Base-by-base conservation (phyloP, 352 stramenopile species). In the Globisporangium parvum region DNA sequence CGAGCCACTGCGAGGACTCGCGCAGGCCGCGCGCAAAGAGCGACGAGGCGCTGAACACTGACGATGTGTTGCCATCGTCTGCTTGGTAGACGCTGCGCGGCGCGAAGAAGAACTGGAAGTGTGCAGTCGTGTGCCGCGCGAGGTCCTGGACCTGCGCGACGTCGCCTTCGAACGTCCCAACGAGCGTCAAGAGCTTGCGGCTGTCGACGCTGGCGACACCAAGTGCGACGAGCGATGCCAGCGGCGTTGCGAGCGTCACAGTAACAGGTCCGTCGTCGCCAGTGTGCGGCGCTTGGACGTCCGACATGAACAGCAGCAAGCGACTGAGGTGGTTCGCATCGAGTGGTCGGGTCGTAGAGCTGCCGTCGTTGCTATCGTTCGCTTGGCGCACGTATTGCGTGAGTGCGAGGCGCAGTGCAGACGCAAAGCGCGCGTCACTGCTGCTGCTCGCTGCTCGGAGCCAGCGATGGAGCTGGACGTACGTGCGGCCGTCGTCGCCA, bases 281-380 rank as follows among this genome's bases (percentile, higher is more conserved):
- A 28, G 4, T 45, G 11, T 17, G 21, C 45, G 20, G 31, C 20
- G 2, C 6, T 1, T 12, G 48, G 15, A 57, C 12, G 48, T 73
- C 67, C 21, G 69, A 70, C 5, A 59, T 73, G 37, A 86, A 77
- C n/a, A 86, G 23, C 24, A 85, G 28, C 10, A 87, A 31, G 4
- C 70, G 76, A 10, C 67, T 67, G 12, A 87, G 57, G 39, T 85
- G 71, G 24, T 17, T 48, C 5, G 68, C 48, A 21, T 57, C 67
- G 15, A 83, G 55, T 9, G 33, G 20, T 33, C 21, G 23, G 1
- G n/a, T 15, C 3, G 33, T 39, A 23, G 28, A 24, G 24, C 17
- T 24, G 41, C 17, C 15, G 41, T 46, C 41, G 15, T 3, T 39
- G 3, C 0, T 40, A 3, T 8, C n/a, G 28, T 0, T 69, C 26